A percentile compares a stretch with the other conserved stretches of the same genome.
Evolutionary conservation across 1,284 basidiomycete species (phyloP).

Genomic region (Psilocybe mexicana): DNA sequence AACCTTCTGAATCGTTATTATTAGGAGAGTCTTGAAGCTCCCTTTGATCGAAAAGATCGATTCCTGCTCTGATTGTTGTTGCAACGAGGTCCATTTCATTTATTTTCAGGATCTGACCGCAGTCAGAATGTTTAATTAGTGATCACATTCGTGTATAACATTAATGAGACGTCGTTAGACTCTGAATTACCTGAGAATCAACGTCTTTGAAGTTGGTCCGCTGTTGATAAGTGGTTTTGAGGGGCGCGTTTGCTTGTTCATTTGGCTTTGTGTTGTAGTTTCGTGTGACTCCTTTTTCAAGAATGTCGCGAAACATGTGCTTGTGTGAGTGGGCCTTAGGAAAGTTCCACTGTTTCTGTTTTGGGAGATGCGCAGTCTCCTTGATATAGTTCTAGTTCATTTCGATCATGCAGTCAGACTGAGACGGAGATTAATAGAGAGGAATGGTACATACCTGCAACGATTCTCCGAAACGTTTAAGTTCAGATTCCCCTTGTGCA

Average conservation of each 20-base stretch:
- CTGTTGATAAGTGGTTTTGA: slow-evolving; percentile 26
- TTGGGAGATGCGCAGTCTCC: slow-evolving; percentile 3
- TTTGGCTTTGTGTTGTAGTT: slow-evolving; percentile 29
- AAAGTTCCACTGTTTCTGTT: slow-evolving; percentile 33
- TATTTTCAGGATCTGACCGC: slow-evolving; percentile 2
- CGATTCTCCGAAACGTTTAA: slow-evolving; percentile 18
- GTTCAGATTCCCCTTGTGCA: slow-evolving; percentile 6
- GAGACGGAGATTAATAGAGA: no score
- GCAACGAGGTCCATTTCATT: slow-evolving; percentile 2
- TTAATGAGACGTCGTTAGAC: no score
- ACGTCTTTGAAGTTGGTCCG: slow-evolving; percentile 32
- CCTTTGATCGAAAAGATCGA: neutral
- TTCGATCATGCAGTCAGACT: no score
- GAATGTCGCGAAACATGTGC: slow-evolving; percentile 28
- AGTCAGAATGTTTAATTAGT: no score
- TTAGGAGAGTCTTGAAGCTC: neutral
- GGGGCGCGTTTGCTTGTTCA: slow-evolving; percentile 23
- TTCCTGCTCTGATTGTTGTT: neutral
- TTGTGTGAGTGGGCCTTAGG: slow-evolving; percentile 15
- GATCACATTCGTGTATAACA: neutral
- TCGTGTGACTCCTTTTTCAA: slow-evolving; percentile 25
- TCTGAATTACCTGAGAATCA: slow-evolving; percentile 15
- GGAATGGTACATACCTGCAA: slow-evolving; percentile 17
- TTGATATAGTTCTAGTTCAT: neutral
- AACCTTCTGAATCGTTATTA: neutral